Evolutionary conservation across 2,329 filamentous ascomycete genomes (phyloP).

Genomic region (Hymenoscyphus repandus): DNA sequence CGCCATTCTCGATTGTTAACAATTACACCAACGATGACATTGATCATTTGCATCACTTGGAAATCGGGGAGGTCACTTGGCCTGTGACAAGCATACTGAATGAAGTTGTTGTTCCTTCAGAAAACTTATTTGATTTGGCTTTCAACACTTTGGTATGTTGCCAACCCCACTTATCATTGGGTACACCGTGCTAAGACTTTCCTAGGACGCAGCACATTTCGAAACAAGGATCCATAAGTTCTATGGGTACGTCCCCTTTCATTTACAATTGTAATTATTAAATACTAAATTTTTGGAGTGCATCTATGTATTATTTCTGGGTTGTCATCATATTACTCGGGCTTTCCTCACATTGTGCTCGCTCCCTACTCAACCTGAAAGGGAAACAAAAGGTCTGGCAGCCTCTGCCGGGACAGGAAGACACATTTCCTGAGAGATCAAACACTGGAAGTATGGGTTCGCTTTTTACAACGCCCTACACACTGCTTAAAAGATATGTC

Average conservation of each 20-base stretch:
- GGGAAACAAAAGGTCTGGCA: neutral
- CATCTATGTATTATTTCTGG: slow-evolving; percentile 39
- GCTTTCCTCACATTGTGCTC: slow-evolving; percentile 29
- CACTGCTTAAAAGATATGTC: slow-evolving; percentile 33
- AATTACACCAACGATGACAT: neutral
- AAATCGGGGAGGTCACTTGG: neutral
- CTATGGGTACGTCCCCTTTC: slow-evolving; percentile 32
- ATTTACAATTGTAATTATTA: too few relatives aligned
- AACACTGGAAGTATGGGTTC: too few relatives aligned
- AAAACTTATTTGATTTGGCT: neutral
- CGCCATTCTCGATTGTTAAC: neutral
- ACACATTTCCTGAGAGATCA: too few relatives aligned
- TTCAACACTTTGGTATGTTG: neutral
- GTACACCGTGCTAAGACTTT: neutral
- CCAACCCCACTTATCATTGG: neutral
- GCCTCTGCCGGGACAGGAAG: neutral
- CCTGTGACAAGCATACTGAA: neutral
- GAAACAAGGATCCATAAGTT: slow-evolving; percentile 31
- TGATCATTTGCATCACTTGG: neutral
- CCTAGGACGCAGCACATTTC: slow-evolving; percentile 35
- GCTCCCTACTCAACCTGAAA: neutral
- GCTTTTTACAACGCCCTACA: neutral
- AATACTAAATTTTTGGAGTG: too few relatives aligned
- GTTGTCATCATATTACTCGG: slow-evolving; percentile 34
- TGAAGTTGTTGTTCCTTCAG: neutral